Evolutionary conservation across 441 rosid genomes (phyloP), one percentile per base, ranked within the genome.

Genomic region (Pelargonium fulgidum): DNA sequence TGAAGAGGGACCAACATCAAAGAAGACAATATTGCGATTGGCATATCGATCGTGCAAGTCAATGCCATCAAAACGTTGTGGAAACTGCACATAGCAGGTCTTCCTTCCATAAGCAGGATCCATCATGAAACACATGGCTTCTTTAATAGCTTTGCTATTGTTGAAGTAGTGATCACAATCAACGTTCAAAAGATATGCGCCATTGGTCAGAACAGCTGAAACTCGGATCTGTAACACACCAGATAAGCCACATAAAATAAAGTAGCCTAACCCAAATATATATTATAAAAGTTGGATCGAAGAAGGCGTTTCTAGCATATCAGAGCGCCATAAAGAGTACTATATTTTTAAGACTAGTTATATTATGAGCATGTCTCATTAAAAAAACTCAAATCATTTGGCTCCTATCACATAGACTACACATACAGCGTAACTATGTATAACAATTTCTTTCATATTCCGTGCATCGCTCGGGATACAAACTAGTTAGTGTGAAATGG

Each of bases 81-180:
- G 99, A 72, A 93, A 91, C 45, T 93, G 97, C 79, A 93, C 99
- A 66, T 91, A 89, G 76, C 96, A 91, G 47, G 88, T 82, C 73
- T 85, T 91, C 83, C 84, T 91, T 66, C 99, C 95, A 4, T 90
- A 88, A 45, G 79, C 85, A n/a, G 96, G 96, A 73, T 93, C 97
- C 97, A 91, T 91, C 95, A 93, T 83, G 79, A 93, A 93, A 83
- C 97, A 93, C 97, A 93, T 91, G 61, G 96, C 92, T 84, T 93
- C 96, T 50, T 95, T 80, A 56, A 91, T 89, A 67, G 99, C 99
- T 76, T 88, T 91, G 73, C 96, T 87, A 70, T 93, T 93, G 91
- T 91, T 91, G 69, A 91, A 83, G 67, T 88, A 89, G 70, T 89
- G 99, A 86, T 93, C 97, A 73, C 99, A 93, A 76, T 93, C 98